Percentiles rank a stretch among this genome's conserved stretches.
Evolutionary conservation across 192 early-diverging fungal species (phyloP).

Genomic region (Coemansia umbellata): DNA sequence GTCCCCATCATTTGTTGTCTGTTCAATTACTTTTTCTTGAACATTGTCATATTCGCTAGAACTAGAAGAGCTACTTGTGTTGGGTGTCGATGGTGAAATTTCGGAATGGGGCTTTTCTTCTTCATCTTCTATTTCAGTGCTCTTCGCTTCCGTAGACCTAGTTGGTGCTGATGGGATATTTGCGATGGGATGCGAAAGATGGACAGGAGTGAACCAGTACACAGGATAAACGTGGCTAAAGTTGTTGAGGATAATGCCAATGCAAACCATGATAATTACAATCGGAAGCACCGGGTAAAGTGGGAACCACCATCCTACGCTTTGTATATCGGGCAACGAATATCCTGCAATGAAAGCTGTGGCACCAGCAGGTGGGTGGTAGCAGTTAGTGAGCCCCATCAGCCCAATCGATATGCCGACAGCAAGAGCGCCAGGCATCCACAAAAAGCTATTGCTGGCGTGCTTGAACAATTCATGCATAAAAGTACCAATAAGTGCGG

Average conservation of each 20-base stretch:
- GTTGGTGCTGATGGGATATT: background rate
- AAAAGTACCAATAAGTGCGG: conserved; percentile 38
- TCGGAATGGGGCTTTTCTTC: background rate
- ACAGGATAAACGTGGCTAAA: conserved; percentile 35
- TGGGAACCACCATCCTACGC: conserved; percentile 49
- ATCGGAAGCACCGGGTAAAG: conserved; percentile 42
- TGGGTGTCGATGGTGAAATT: too few species aligned
- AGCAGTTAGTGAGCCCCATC: conserved; percentile 46
- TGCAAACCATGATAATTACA: conserved; percentile 23
- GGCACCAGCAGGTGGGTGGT: conserved; percentile 48
- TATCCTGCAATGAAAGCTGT: conserved; percentile 39
- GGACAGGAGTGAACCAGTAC: conserved; percentile 44
- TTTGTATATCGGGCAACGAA: conserved; percentile 9
- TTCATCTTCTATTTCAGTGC: background rate
- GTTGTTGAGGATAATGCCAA: conserved; percentile 41
- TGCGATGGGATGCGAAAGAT: background rate
- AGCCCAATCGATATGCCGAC: conserved; percentile 36
- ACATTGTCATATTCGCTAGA: too few species aligned
- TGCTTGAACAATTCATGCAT: conserved; percentile 35
- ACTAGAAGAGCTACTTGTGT: too few species aligned
- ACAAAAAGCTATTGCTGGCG: conserved; percentile 23
- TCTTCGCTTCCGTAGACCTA: too few species aligned
- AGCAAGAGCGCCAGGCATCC: conserved; percentile 42
- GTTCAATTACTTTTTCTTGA: background rate
- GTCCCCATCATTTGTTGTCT: background rate